Evolutionary conservation across 2,329 filamentous ascomycete species (phyloP), one percentile per base, ranked within the genome.

Genomic region (Fusarium phyllophilum): DNA sequence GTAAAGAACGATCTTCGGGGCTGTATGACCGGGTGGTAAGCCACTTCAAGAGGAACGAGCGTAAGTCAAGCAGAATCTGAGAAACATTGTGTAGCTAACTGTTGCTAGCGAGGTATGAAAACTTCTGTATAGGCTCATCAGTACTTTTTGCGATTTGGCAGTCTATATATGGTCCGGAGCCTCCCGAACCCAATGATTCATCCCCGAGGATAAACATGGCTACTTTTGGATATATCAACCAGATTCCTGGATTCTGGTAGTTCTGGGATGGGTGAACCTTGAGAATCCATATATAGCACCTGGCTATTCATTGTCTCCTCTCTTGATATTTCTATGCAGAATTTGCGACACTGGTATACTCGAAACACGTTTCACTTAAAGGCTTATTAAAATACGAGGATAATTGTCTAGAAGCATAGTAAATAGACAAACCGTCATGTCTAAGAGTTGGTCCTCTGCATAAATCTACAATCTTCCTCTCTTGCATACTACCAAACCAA

Each of bases 371-470:
- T 26, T 26, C 6, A 26, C 26, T 26, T 26, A 26, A 26, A 26
- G 26, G 26, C 26, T 26, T 26, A 26, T 26, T 26, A 26, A 26
- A 14, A 20, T 11, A 10, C 0, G 4, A 34, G 17, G 17, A 24
- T 24, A 2, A 1, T 0, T 5, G 5, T 4, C n/a, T 34, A 8
- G 12, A 8, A 14, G 31, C 0, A 36, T 11, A 20, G 8, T 1
- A 15, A 24, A 26, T 20, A 2, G 9, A 10, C 11, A 13, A n/a
- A 12, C 22, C 0, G 3, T 2, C 3, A n/a, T 4, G 18, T 6
- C 7, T 2, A 17, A 14, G 3, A 13, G 0, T 24, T 2, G 6
- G 4, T 7, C 1, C 22, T 33, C 22, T 3, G 5, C 9, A 11
- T 5, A 22, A 46, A 7, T 20, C 13, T 29, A 7, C 5, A 29